A percentile compares a stretch with the other conserved stretches of the same genome.
These are phyloP conservation scores for Pseudomonodictys pantanalensis DNA, from an alignment of 495 filamentous ascomycete genomes.

Conservation along the genomic window DNA sequence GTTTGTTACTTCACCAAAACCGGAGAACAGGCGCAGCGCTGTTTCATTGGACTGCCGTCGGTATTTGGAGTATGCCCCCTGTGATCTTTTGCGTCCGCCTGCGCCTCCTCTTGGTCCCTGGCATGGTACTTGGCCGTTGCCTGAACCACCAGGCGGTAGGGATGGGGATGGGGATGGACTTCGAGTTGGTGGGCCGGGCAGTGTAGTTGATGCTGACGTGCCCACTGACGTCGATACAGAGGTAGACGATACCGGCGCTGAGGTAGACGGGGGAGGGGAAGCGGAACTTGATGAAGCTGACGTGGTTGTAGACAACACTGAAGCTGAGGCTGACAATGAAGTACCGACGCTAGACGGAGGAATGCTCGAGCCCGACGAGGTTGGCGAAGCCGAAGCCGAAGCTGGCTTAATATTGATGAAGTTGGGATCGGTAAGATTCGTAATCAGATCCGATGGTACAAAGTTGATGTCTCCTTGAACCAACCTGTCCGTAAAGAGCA, in stretches of 20 bases:
- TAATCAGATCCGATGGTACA: not conserved
- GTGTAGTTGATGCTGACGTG: not conserved
- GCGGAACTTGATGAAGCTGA: not conserved
- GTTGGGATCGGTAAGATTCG: not conserved
- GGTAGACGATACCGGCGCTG: not conserved
- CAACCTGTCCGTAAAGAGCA: slow-evolving; percentile 2
- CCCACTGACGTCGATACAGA: not conserved
- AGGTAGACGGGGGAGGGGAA: not conserved
- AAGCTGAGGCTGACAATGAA: not conserved
- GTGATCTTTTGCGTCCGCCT: not conserved
- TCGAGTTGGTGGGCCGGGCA: not conserved
- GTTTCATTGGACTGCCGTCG: not conserved
- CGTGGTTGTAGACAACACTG: not conserved
- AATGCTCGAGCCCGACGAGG: not conserved
- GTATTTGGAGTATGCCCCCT: not conserved
- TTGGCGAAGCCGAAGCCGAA: not conserved
- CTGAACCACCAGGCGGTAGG: not conserved
- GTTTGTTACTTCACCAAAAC: not conserved
- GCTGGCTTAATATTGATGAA: not conserved
- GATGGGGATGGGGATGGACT: not conserved
- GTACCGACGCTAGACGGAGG: not conserved
- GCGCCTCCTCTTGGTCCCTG: not conserved
- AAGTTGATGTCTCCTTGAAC: not conserved
- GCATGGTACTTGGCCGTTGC: not conserved
- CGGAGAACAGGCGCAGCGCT: not conserved